Conservation (phyloP, 768 basidiomycete species). For the Cystofilobasidium macerans region DNA sequence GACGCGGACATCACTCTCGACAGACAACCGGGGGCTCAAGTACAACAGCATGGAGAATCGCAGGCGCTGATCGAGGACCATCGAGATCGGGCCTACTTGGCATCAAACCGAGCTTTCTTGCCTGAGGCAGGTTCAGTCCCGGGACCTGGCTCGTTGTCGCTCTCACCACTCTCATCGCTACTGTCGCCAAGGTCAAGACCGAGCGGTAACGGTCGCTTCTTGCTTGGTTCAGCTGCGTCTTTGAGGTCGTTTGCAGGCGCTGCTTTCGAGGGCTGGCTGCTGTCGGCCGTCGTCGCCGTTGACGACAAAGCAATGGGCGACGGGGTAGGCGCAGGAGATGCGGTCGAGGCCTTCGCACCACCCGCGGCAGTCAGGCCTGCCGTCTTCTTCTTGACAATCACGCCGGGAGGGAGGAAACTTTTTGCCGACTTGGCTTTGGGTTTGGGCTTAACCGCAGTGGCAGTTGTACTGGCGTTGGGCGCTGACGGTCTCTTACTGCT, state of each 20-base stretch:
- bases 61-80: no score
- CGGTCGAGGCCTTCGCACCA: no score
- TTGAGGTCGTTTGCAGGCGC: no score
- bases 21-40: no score
- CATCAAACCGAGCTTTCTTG: no score
- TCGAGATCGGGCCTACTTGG: no score
- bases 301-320: background rate
- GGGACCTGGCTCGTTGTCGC: background rate
- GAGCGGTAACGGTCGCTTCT: background rate
- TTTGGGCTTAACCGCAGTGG: background rate
- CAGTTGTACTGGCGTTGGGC: background rate
- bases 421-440: slow-evolving; percentile 22
- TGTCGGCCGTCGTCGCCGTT: background rate
- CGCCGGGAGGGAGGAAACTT: slow-evolving; percentile 7
- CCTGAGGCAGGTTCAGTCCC: no score
- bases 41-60: no score
- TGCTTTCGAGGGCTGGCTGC: background rate
- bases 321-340: background rate
- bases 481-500: no score
- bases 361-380: background rate
- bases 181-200: background rate
- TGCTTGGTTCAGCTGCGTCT: no score
- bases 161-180: background rate
- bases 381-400: slow-evolving; percentile 21
- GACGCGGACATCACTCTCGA: no score